Conservation (phyloP, 129 eudicot species). For the Flaveria robusta region DNA sequence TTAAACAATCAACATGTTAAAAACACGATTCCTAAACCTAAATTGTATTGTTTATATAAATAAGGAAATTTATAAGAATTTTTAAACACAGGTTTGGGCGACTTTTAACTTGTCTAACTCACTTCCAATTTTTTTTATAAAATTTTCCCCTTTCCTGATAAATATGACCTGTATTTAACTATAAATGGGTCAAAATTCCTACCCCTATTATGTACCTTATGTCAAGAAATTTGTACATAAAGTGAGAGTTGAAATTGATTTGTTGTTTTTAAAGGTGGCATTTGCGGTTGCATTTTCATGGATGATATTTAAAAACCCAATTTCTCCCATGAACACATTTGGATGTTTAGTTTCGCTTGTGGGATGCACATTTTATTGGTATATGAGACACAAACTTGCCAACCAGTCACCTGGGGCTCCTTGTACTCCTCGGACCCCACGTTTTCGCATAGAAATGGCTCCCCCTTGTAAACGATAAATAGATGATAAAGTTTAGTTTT, state of each 20-base stretch:
- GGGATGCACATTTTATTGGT: conserved; percentile 94
- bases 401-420: conserved; percentile 76
- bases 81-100: neutral
- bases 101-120: neutral
- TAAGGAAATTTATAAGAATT: neutral
- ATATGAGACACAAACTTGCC: conserved; percentile 80
- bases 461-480: conserved; percentile 87
- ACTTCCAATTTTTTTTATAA: neutral
- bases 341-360: conserved; percentile 79
- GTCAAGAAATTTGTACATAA: neutral
- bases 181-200: neutral
- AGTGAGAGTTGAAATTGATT: neutral
- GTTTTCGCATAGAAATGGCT: conserved; percentile 57
- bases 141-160: neutral
- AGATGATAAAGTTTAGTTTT: conserved; percentile 76
- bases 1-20: too few relatives aligned
- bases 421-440: conserved; percentile 78
- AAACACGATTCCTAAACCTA: too few relatives aligned
- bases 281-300: conserved; percentile 90
- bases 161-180: neutral
- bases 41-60: too few relatives aligned
- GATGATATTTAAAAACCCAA: conserved; percentile 90
- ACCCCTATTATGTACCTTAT: too few relatives aligned
- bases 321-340: conserved; percentile 70
- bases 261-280: conserved; percentile 64